phyloP scores from a whole-genome alignment of 352 stramenopile genomes.

The Phytopythium delawarense region DNA sequence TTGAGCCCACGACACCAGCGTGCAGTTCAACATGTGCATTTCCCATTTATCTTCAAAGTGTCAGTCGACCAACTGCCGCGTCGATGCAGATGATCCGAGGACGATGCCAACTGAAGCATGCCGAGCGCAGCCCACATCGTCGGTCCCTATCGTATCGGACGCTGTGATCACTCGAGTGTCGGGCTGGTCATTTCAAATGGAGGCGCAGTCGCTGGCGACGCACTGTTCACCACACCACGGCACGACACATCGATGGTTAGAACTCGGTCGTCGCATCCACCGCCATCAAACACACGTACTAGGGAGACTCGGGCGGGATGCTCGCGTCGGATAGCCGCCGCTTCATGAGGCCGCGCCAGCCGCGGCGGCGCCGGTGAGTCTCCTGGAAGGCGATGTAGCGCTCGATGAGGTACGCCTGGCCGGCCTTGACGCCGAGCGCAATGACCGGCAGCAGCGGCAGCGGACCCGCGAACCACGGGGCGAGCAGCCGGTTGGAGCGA shows the following conservation, averaged over 20 bases:
- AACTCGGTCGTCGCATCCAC: not conserved
- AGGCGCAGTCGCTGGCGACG: conserved; percentile 1
- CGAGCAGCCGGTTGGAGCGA: conserved; percentile 64
- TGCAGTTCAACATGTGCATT: too few species aligned
- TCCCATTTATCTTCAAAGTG: too few species aligned
- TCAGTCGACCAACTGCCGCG: too few species aligned
- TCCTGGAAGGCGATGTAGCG: conserved; percentile 80
- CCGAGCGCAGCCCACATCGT: not conserved
- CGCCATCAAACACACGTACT: conserved; percentile 14
- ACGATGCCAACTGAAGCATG: not conserved
- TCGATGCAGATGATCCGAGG: too few species aligned
- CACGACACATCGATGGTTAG: not conserved
- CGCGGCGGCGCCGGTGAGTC: conserved; percentile 61
- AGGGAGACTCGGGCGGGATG: conserved; percentile 61
- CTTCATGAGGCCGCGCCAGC: conserved; percentile 83
- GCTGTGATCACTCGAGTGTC: conserved; percentile 2
- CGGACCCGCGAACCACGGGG: conserved; percentile 75
- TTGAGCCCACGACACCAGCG: too few species aligned
- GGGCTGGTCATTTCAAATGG: conserved; percentile 4
- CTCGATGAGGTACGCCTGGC: conserved; percentile 64
- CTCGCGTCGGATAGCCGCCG: conserved; percentile 72
- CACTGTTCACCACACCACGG: not conserved
- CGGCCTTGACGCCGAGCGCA: conserved; percentile 58
- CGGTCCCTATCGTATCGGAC: not conserved
- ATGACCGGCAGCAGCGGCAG: conserved; percentile 67